These are phyloP conservation scores for Stagonosporopsis vannaccii DNA, from an alignment of 2,329 filamentous ascomycete genomes.

Conservation along the genomic window DNA sequence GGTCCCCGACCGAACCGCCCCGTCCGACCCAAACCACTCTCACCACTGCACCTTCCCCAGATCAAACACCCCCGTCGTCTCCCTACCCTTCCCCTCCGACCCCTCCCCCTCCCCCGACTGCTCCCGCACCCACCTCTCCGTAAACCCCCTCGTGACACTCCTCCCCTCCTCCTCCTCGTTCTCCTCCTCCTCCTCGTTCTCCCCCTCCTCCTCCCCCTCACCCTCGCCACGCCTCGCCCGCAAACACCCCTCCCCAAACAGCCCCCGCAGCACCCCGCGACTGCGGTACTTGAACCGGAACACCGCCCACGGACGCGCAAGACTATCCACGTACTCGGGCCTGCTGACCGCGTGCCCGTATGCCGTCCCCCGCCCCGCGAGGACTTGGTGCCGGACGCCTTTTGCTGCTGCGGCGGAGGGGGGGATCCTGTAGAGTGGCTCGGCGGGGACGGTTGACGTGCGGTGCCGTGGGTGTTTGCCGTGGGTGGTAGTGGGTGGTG, in stretches of 20 bases:
- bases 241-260: conserved; percentile 24
- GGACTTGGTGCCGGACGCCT: conserved; percentile 3
- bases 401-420: not conserved
- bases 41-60: not conserved
- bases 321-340: conserved; percentile 53
- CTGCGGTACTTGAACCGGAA: conserved; percentile 59
- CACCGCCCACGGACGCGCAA: conserved; percentile 52
- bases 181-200: conserved; percentile 24
- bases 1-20: no score
- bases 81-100: not conserved
- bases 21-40: no score
- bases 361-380: conserved; percentile 12
- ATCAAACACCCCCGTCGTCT: not conserved
- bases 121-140: conserved; percentile 31
- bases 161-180: not conserved
- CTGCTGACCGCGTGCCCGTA: conserved; percentile 49
- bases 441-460: not conserved
- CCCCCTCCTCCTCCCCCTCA: conserved; percentile 21
- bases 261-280: conserved; percentile 30
- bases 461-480: not conserved
- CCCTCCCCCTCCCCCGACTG: conserved; percentile 16
- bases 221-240: conserved; percentile 22
- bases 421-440: not conserved
- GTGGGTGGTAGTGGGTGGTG: not conserved
- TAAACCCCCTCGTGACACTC: conserved; percentile 19